phyloP scores from a whole-genome alignment of 495 filamentous ascomycete species.

The Cercophora scortea region DNA sequence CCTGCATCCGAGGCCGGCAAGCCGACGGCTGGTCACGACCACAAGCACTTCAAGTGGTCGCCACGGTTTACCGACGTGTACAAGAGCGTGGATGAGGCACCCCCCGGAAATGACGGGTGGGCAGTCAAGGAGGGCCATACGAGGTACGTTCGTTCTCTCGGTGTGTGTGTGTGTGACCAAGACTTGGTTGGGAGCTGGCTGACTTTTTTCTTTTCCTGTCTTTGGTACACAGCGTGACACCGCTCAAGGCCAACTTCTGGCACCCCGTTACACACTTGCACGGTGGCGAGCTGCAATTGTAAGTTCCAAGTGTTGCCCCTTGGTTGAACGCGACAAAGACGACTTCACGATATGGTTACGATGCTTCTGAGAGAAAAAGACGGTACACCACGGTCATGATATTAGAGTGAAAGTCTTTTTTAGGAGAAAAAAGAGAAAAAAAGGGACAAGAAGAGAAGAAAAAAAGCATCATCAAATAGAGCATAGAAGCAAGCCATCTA shows the following conservation, averaged over 20 bases:
- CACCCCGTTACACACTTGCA: slow-evolving; percentile 53
- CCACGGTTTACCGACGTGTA: slow-evolving; percentile 82
- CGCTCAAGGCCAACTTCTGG: slow-evolving; percentile 88
- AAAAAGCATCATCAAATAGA: neutral
- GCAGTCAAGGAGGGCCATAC: slow-evolving; percentile 80
- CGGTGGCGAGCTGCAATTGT: slow-evolving; percentile 78
- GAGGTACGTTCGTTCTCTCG: slow-evolving; percentile 59
- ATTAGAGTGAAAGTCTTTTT: neutral
- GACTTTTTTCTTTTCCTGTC: neutral
- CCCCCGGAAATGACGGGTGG: slow-evolving; percentile 92
- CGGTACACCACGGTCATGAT: too few relatives aligned
- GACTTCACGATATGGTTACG: too few relatives aligned
- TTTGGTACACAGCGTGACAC: slow-evolving; percentile 60
- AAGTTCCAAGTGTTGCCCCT: slow-evolving; percentile 41
- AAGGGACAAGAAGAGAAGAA: neutral
- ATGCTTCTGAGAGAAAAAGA: too few relatives aligned
- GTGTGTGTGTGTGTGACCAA: neutral
- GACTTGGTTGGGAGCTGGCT: neutral
- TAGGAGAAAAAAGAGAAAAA: neutral
- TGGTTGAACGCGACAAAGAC: neutral
- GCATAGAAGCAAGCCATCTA: slow-evolving; percentile 1
- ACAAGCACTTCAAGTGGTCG: slow-evolving; percentile 92
- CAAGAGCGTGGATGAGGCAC: slow-evolving; percentile 68
- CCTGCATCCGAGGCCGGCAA: slow-evolving; percentile 16
- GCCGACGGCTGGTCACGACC: slow-evolving; percentile 37